Conservation (phyloP, 768 basidiomycete genomes). For the Amyloporia xantha region DNA sequence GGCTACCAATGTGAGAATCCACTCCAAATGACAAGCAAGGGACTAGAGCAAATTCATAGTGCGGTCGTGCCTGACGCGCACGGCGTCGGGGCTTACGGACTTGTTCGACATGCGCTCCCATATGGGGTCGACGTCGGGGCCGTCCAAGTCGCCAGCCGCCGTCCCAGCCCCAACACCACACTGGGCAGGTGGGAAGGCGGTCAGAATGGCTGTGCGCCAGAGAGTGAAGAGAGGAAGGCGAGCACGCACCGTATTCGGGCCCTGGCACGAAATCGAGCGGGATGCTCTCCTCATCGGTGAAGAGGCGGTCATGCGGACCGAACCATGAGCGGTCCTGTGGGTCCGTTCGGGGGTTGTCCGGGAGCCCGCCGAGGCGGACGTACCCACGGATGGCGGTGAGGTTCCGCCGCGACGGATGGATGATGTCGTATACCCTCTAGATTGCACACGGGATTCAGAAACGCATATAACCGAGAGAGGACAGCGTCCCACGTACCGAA, state of each 20-base stretch:
- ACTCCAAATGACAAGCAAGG: too few species aligned
- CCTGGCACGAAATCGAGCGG: conserved; percentile 72
- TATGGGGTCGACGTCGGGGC: conserved; percentile 95
- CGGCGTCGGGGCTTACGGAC: conserved; percentile 49
- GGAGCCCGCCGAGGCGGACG: conserved; percentile 88
- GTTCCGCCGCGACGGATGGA: conserved; percentile 87
- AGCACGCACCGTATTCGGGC: conserved; percentile 74
- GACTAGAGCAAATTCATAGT: conserved; percentile 8
- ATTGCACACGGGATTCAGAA: not conserved
- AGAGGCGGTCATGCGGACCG: conserved; percentile 92
- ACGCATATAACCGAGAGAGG: not conserved
- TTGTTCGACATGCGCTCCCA: conserved; percentile 84
- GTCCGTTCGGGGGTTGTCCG: conserved; percentile 93
- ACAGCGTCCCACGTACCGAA: conserved; percentile 39
- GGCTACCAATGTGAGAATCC: too few species aligned
- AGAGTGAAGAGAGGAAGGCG: too few species aligned
- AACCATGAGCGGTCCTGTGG: conserved; percentile 99
- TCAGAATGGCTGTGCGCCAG: not conserved
- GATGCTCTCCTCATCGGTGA: conserved; percentile 81
- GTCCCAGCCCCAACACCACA: conserved; percentile 99
- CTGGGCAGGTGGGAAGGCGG: conserved; percentile 33
- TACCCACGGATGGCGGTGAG: conserved; percentile 95
- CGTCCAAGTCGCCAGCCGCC: conserved; percentile 96
- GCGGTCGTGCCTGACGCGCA: conserved; percentile 61
- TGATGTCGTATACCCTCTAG: conserved; percentile 90